Evolutionary conservation across 257 asterid genomes (phyloP).

Genomic region (Solanum medicagineum): DNA sequence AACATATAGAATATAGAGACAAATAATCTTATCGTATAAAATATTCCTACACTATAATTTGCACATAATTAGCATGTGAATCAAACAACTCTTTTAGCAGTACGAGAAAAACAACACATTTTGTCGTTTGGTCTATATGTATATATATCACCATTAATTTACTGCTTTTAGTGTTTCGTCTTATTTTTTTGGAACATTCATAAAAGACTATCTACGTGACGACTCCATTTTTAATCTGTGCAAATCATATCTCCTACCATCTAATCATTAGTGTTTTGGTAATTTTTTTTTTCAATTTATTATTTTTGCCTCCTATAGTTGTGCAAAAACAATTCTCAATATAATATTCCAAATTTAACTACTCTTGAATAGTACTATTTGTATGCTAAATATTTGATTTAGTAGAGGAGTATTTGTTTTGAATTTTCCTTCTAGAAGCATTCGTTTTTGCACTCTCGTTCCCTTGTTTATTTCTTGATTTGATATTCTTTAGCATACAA

Average conservation of each 20-base stretch:
- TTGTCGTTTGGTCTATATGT: background rate
- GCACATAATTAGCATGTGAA: background rate
- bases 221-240: background rate
- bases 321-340: background rate
- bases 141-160: background rate
- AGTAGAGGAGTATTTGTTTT: background rate
- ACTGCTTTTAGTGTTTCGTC: background rate
- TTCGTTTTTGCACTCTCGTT: background rate
- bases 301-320: background rate
- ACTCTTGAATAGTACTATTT: background rate
- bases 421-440: background rate
- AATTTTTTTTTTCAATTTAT: background rate
- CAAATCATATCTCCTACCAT: background rate
- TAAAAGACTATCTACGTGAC: background rate
- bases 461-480: background rate
- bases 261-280: background rate
- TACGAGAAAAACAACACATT: background rate
- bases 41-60: background rate
- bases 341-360: background rate
- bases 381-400: background rate
- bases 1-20: background rate
- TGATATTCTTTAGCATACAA: too few species aligned
- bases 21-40: background rate
- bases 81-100: background rate
- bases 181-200: background rate